Conservation (phyloP, 192 early-diverging fungal species). For the Coemansia sp. region DNA sequence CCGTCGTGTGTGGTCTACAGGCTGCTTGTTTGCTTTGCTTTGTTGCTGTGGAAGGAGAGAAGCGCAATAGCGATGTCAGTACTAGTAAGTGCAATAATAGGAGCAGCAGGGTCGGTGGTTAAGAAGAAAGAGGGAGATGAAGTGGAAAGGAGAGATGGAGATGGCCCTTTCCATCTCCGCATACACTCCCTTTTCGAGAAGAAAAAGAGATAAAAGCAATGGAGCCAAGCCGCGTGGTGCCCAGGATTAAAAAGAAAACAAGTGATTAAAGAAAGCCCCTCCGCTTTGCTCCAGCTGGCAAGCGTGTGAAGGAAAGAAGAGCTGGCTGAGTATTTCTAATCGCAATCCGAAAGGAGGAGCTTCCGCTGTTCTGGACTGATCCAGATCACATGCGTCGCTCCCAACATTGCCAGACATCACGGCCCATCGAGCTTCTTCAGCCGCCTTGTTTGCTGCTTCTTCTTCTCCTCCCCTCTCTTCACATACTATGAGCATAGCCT, state of each 20-base stretch:
- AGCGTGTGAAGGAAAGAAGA: no score
- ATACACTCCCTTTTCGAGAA: neutral
- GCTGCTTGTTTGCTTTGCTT: constrained; percentile 5
- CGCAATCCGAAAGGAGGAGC: no score
- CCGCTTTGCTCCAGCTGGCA: no score
- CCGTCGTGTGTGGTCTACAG: neutral
- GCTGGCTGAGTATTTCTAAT: no score
- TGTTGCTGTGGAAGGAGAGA: neutral
- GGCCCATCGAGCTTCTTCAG: neutral
- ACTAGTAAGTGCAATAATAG: neutral
- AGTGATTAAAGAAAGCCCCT: no score
- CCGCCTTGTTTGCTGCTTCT: no score
- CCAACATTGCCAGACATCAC: constrained; percentile 2
- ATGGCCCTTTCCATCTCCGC: neutral
- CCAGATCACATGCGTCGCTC: constrained; percentile 14
- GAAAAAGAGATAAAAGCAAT: neutral
- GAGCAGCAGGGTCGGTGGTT: no score
- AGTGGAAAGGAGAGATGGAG: neutral
- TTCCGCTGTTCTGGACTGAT: no score
- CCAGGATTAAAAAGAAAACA: no score
- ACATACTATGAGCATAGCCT: no score
- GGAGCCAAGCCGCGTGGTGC: neutral
- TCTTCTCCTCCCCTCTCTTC: neutral
- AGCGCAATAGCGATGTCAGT: neutral
- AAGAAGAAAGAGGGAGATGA: neutral